Base-by-base conservation (phyloP, 768 basidiomycete species). In the Imleria badia region DNA sequence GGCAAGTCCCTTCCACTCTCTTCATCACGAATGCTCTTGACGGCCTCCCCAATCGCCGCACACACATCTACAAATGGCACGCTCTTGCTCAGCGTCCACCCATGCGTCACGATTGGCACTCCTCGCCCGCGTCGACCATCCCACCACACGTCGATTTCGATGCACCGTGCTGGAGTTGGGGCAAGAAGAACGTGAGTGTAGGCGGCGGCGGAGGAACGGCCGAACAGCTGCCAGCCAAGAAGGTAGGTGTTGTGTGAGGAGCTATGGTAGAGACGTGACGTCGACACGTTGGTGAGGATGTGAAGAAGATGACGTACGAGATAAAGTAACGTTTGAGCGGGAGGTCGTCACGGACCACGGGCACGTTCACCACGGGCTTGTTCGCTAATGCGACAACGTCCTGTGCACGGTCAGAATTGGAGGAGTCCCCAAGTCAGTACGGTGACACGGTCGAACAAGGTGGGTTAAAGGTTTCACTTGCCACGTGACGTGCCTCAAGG, bases 111-210 rank as follows among this genome's bases (percentile, higher is more conserved):
- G 46, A 83, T 68, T 13, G 79, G 74, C 1, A 51, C 7, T 6
- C 82, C 82, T 38, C 17, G n/a, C n/a, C 76, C 73, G 8, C 73
- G 69, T 1, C 79, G 78, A 20, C 35, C 51, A 39, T 52, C 45
- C 6, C 81, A 76, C 85, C 86, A 87, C 9, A 84, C 84, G 58
- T 87, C 85, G 46, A 86, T 83, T 62, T 87, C 85, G 72, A 86
- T 80, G 59, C 83, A 85, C 19, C 83, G 77, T 10, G 77, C 80
- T 5, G 51, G 45, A 3, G 45, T 35, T 45, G 75, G 72, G 6
- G 78, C 75, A 31, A 68, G 71, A 17, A 86, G 68, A 29, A 86
- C 82, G 55, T 82, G 77, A 3, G 72, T 78, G 60, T 87, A 87
- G 0, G 76, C 78, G 5, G 72, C 74, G 6, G 81, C 75, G 6